Percentiles rank a stretch among this genome's conserved stretches.
These are phyloP conservation scores for Sporisorium iseilematis-ciliati DNA, from an alignment of 1,284 basidiomycete species.

Conservation along the genomic window DNA sequence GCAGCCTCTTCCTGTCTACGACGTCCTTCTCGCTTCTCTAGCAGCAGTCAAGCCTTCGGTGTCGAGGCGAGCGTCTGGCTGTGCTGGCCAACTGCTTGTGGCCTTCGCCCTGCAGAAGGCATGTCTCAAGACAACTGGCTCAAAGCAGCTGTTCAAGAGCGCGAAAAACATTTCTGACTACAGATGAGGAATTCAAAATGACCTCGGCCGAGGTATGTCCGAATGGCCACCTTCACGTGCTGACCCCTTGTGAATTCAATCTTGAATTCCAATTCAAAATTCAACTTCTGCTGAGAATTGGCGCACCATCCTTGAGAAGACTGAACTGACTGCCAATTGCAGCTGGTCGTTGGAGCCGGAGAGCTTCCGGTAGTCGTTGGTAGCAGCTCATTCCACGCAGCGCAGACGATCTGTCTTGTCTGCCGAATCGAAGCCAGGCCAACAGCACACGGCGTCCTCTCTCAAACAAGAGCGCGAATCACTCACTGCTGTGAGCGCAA, in stretches of 20 bases:
- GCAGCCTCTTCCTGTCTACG: not conserved
- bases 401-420: too few relatives aligned
- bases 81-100: too few relatives aligned
- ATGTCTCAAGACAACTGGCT: too few relatives aligned
- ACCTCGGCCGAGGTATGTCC: not conserved
- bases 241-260: not conserved
- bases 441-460: not conserved
- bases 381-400: too few relatives aligned
- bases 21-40: not conserved
- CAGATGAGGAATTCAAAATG: not conserved
- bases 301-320: not conserved
- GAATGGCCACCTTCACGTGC: not conserved
- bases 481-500: constrained; percentile 2
- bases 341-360: not conserved
- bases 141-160: too few relatives aligned
- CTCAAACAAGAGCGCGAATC: not conserved
- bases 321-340: not conserved
- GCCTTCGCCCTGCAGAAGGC: too few relatives aligned
- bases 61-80: too few relatives aligned
- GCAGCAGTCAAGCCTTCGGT: too few relatives aligned
- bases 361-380: not conserved
- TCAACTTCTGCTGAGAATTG: not conserved
- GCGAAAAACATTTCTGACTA: not conserved
- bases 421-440: not conserved
- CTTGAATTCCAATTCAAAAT: not conserved